These are phyloP conservation scores for Termitomyces sp. DNA, from an alignment of 768 basidiomycete species.

Conservation along the genomic window DNA sequence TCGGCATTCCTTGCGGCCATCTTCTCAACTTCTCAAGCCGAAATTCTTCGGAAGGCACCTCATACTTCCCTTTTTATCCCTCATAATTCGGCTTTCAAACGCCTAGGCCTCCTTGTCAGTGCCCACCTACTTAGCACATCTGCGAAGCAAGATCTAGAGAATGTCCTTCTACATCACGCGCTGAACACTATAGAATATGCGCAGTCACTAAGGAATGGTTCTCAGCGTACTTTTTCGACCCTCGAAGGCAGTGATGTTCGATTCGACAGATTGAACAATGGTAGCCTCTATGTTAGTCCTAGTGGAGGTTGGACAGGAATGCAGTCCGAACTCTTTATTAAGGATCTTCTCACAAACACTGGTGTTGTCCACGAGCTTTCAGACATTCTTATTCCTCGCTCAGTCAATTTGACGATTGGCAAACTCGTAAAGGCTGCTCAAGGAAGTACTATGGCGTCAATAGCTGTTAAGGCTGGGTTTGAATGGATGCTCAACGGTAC, in stretches of 20 bases:
- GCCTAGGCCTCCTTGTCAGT: constrained; percentile 81
- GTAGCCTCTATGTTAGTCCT: constrained; percentile 51
- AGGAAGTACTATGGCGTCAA: constrained; percentile 81
- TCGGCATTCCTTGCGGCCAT: constrained; percentile 90
- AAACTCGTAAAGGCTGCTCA: constrained; percentile 90
- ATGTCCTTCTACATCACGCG: constrained; percentile 85
- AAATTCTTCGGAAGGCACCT: constrained; percentile 57
- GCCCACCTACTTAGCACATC: constrained; percentile 78
- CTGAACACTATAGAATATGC: constrained; percentile 75
- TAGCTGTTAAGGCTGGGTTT: constrained; percentile 82
- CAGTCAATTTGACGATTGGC: constrained; percentile 81
- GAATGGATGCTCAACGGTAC: constrained; percentile 91
- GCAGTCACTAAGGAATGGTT: constrained; percentile 53
- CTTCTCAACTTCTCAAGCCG: constrained; percentile 82
- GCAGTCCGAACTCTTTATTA: constrained; percentile 53
- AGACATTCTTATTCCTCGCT: constrained; percentile 81
- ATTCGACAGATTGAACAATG: constrained; percentile 51
- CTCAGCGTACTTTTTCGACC: constrained; percentile 71
- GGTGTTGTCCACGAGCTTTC: constrained; percentile 90
- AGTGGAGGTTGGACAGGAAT: constrained; percentile 81
- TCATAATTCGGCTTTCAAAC: constrained; percentile 83
- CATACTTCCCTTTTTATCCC: constrained; percentile 84
- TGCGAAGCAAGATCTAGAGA: constrained; percentile 76
- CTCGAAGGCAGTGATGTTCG: constrained; percentile 84
- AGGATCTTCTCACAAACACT: constrained; percentile 76